Evolutionary conservation across 495 filamentous ascomycete genomes (phyloP), one percentile per base, ranked within the genome.

Genomic region (Platismatia glauca): DNA sequence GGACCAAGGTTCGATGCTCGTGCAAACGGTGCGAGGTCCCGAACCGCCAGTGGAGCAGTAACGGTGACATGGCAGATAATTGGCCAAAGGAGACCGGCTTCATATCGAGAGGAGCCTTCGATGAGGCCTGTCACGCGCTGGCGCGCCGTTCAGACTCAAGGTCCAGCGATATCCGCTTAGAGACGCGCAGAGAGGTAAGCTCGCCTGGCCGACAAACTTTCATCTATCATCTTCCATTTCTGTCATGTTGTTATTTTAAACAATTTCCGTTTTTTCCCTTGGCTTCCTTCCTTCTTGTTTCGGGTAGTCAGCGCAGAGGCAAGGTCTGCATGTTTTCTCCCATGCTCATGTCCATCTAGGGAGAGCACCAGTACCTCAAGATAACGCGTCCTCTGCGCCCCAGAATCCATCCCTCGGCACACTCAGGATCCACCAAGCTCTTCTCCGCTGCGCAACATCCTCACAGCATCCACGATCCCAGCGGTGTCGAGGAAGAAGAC

Each of bases 301-400:
- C 20, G 1, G n/a, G 6, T 16, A 6, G 34, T 18, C 6, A 29
- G 20, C 24, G 35, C 31, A 29, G 12, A 59, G n/a, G 20, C 59
- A 69, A 44, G 57, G 55, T 39, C 76, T 72, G 71, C 38, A 67
- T 79, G 75, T 16, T 43, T 55, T 27, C 8, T 72, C 68, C 61
- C 67, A 8, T 70, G 74, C 33, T 70, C 78, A 50, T 69, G 75
- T 58, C 64, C 69, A 3, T 74, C 72, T 55, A 62, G 24, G 76
- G 73, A 9, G 70, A 71, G 46, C 73, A 60, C 41, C 78, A 76
- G 31, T 81, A 76, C 55, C 55, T 83, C 27, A 76, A 79, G 65
- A 79, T 84, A 34, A 69, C 77, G 6, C 74, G 75, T 11, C 71
- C 78, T 15, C 62, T 84, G 16, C n/a, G 31, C 16, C 4, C 55